Base-by-base conservation (phyloP, 805 yeast species). In the Starmerella etchellsii region DNA sequence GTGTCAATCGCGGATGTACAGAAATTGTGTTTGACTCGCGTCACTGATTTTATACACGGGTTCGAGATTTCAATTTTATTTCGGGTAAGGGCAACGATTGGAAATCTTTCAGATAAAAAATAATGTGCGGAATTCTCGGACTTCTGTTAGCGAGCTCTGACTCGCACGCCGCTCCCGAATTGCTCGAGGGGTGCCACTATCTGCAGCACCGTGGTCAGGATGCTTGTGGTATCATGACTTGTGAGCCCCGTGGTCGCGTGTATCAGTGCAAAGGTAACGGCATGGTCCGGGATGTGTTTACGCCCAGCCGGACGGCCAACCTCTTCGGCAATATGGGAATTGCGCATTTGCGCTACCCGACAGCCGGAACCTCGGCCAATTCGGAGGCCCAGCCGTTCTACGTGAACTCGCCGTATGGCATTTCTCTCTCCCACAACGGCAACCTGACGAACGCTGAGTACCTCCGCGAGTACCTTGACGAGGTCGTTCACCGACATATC, bases 251-350 rank as follows among this genome's bases (percentile, higher is more conserved):
- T 47, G 98, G 97, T 49, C 72, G 98, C 44, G 72, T 91, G 44
- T 87, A 83, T 65, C 97, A 88, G 65, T 91, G 98, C 63, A 91
- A 91, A 66, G 98, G 98, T 54, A 88, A 85, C 61, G 98, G 98
- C 51, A 83, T 91, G 95, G 97, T 95, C 44, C 73, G 93, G 55
- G 98, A 91, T 57, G 98, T 91, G 27, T 91, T 91, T 73, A 84
- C 94, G 34, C 81, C 76, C 59, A 63, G 66, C 34, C 73, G 97
- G 57, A 73, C 88, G 72, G 55, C 64, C 37, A 82, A 82, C 33
- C 69, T 91, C 34, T 78, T 79, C 36, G 98, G 98, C 16, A 81
- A 81, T 56, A 82, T 88, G 88, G 98, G 98, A 47, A 74, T 91
- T 51, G 88, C 87, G 25, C 98, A 91, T 59, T 47, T 91, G 57